A percentile compares a stretch with the other conserved stretches of the same genome.
Conservation (phyloP, 192 early-diverging fungal genomes). For the Coemansia sp. region DNA sequence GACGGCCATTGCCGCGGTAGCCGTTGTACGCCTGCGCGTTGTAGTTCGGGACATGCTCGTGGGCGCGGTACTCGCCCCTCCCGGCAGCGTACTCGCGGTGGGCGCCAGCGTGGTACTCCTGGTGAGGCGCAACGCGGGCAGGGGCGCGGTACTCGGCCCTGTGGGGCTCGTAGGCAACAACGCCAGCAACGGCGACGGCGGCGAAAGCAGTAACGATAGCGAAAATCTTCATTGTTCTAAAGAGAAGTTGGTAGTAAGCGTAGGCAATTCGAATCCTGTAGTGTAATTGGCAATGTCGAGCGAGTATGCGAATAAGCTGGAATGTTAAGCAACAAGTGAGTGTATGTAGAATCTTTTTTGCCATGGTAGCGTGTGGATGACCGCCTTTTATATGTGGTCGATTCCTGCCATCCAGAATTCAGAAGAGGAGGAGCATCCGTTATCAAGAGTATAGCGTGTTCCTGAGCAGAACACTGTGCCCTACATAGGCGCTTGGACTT, state of each 20-base stretch:
- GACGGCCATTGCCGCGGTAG: not conserved
- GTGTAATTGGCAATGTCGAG: not conserved
- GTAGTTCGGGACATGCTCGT: conserved; percentile 8
- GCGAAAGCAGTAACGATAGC: conserved; percentile 32
- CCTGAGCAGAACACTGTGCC: not conserved
- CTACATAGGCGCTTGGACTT: not conserved
- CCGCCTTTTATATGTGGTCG: not conserved
- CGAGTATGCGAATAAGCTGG: not conserved
- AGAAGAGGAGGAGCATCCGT: not conserved
- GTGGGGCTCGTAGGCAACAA: conserved; percentile 26
- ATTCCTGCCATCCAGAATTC: not conserved
- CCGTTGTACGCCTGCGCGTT: conserved; percentile 22
- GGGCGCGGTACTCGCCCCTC: conserved; percentile 16
- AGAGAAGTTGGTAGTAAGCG: not conserved
- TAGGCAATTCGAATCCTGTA: not conserved
- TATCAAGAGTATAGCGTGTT: not conserved
- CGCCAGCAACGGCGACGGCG: conserved; percentile 27
- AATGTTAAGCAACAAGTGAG: conserved; percentile 4
- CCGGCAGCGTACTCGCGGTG: conserved; percentile 8
- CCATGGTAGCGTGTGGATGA: not conserved
- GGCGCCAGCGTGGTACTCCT: conserved; percentile 21
- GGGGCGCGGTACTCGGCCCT: conserved; percentile 19
- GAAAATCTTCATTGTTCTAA: conserved; percentile 37
- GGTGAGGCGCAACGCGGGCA: conserved; percentile 9
- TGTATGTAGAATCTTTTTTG: conserved; percentile 9